Evolutionary conservation across 257 asterid genomes (phyloP), one percentile per base, ranked within the genome.

Genomic region (Jaltomata sinuosa): DNA sequence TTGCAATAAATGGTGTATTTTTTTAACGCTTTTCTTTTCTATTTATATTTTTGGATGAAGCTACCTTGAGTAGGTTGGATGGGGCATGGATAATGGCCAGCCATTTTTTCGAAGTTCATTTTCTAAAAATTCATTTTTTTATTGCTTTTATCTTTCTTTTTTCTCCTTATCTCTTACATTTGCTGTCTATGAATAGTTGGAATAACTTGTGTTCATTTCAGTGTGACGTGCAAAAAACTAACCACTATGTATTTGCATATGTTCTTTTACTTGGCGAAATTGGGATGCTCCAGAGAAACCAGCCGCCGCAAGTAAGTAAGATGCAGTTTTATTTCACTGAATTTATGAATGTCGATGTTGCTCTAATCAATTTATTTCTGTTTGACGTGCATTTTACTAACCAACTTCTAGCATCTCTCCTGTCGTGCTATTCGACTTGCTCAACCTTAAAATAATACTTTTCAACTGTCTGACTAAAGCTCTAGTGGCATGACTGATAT

Each of bases 251-350:
- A 87, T 86, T 34, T 92, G 92, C 94, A 88, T 93, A 89, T 85
- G 45, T 45, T 84, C 45, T 79, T 76, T 85, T 87, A 84, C 87
- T 87, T 89, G 86, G 64, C 49, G 65, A 69, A 83, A 83, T 88
- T 88, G 83, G 87, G 91, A 84, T 84, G 79, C 85, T 83, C 85
- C 89, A 95, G 99, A 94, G 97, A 95, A 95, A 87, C 99, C 97
- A 14, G 99, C 98, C 76, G 94, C 93, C 72, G 79, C 97, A 67
- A 89, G 99, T 95, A 89, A 93, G 99, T 91, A 77, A 45, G 42
- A 85, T 53, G 78, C 61, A 50, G 42, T 69, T 79, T 67, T 54
- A 34, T 42, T 64, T 79, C 32, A 83, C 79, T 57, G 79, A 81
- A 62, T 67, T 22, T 84, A 45, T 85, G 82, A n/a, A 47, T 42